Conservation (phyloP, 768 basidiomycete genomes). For the Lactarius deliciosus region DNA sequence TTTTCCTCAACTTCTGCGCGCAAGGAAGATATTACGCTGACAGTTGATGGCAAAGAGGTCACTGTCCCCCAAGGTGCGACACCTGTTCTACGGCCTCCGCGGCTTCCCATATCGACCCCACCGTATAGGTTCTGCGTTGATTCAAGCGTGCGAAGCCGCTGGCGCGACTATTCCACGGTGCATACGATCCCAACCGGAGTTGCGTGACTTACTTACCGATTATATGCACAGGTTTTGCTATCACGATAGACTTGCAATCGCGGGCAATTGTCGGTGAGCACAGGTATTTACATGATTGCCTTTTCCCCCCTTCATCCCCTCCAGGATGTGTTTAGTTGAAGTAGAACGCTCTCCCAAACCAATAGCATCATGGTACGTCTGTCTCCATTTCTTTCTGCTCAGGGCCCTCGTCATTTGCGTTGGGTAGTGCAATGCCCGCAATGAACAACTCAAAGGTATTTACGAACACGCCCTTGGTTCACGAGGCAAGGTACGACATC, state of each 20-base stretch:
- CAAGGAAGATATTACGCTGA: slow-evolving; percentile 83
- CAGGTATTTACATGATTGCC: slow-evolving; percentile 5
- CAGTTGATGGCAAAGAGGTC: slow-evolving; percentile 96
- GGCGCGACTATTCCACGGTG: slow-evolving; percentile 80
- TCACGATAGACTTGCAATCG: slow-evolving; percentile 93
- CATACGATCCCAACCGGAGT: slow-evolving; percentile 26
- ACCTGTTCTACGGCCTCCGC: slow-evolving; percentile 7
- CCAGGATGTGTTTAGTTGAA: slow-evolving; percentile 97
- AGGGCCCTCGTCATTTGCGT: slow-evolving; percentile 10
- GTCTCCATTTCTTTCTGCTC: slow-evolving; percentile 24
- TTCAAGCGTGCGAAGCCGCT: slow-evolving; percentile 93
- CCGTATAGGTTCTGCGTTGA: slow-evolving; percentile 79
- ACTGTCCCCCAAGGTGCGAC: slow-evolving; percentile 90
- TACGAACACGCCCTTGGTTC: slow-evolving; percentile 88
- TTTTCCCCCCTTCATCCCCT: slow-evolving; percentile 7
- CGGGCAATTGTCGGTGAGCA: slow-evolving; percentile 91
- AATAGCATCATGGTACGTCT: slow-evolving; percentile 80
- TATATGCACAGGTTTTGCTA: slow-evolving; percentile 68
- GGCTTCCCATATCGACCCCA: slow-evolving; percentile 6
- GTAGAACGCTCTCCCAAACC: slow-evolving; percentile 95
- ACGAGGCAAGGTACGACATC: slow-evolving; percentile 70
- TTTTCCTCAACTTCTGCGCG: slow-evolving; percentile 65
- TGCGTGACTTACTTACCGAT: not conserved
- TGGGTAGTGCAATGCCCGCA: slow-evolving; percentile 89
- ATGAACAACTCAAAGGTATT: slow-evolving; percentile 93